Evolutionary conservation across 192 early-diverging fungal species (phyloP).

Genomic region (Dissophora ornata): DNA sequence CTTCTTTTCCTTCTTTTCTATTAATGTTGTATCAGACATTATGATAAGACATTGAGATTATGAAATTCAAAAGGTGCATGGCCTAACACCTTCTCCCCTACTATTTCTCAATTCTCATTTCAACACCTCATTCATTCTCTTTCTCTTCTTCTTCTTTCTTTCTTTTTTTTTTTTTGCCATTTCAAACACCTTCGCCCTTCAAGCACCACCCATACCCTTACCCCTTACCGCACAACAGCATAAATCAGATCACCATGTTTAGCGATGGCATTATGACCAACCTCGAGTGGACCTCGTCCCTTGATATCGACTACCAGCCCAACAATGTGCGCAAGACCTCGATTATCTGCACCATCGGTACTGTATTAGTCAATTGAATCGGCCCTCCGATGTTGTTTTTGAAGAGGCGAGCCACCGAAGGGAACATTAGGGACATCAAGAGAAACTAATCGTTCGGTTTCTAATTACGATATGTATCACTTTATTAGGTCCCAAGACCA

Average conservation of each 20-base stretch:
- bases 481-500: conserved; percentile 84
- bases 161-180: background rate
- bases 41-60: too few relatives aligned
- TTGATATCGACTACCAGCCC: conserved; percentile 71
- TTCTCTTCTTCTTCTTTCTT: background rate
- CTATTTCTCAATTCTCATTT: too few relatives aligned
- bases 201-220: too few relatives aligned
- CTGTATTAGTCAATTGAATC: background rate
- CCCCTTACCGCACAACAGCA: too few relatives aligned
- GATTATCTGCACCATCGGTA: conserved; percentile 86
- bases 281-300: conserved; percentile 79
- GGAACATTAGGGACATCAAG: background rate
- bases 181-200: background rate
- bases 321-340: conserved; percentile 79
- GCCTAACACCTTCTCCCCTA: too few relatives aligned
- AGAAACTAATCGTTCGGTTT: background rate
- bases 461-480: background rate
- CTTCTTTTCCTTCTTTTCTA: too few relatives aligned
- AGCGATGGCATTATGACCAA: conserved; percentile 63
- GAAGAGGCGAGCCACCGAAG: too few relatives aligned
- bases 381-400: too few relatives aligned
- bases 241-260: conserved; percentile 16
- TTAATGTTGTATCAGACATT: too few relatives aligned
- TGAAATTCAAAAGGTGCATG: too few relatives aligned
- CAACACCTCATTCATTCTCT: background rate